Evolutionary conservation across 352 stramenopile species (phyloP).

Genomic region (Globisporangium spinosum): DNA sequence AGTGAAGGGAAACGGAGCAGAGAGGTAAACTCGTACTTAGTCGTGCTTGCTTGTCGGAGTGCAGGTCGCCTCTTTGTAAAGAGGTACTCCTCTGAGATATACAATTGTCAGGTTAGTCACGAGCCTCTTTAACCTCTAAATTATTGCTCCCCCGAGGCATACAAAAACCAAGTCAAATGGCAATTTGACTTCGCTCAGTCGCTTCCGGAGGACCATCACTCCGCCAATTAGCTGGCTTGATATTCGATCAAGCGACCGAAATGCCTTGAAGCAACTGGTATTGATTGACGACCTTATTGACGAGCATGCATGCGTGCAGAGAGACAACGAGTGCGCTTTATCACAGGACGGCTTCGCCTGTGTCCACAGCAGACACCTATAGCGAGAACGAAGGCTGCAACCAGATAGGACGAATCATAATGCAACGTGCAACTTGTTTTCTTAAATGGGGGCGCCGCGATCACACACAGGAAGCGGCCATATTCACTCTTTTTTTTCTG

Average conservation of each 20-base stretch:
- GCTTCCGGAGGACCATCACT: no score
- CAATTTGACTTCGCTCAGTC: no score
- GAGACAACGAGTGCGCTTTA: background rate
- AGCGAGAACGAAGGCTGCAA: background rate
- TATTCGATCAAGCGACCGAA: background rate
- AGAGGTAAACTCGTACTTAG: background rate
- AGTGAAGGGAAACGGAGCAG: background rate
- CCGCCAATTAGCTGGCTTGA: background rate
- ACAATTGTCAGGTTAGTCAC: background rate
- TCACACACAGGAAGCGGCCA: background rate
- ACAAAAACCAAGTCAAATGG: background rate
- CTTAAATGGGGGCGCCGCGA: background rate
- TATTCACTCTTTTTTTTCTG: background rate
- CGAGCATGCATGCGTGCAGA: background rate
- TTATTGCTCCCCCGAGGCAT: background rate
- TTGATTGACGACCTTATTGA: background rate
- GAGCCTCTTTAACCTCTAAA: no score
- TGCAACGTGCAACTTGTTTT: conserved; percentile 7
- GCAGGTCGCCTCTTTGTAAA: background rate
- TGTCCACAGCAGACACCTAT: background rate
- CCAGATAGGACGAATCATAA: background rate
- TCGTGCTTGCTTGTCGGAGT: background rate
- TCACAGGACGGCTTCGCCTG: background rate
- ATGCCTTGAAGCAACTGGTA: background rate
- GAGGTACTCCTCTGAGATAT: background rate